Percentiles rank a stretch among this genome's conserved stretches.
These are phyloP conservation scores for Cystofilobasidium capitatum DNA, from an alignment of 768 basidiomycete genomes.

Conservation along the genomic window DNA sequence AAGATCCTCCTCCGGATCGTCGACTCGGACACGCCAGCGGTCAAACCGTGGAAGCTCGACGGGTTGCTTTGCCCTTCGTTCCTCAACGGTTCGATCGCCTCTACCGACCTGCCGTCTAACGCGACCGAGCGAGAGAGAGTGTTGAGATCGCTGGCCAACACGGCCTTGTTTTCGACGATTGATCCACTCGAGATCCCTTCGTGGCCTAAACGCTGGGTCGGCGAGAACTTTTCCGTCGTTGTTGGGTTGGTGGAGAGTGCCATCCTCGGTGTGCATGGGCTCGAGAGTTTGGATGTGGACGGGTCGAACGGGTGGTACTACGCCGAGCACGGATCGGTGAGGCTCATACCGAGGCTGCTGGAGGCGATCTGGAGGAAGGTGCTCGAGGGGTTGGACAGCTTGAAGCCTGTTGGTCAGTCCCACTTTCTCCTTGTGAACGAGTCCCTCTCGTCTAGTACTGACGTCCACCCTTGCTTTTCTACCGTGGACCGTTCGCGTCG, in stretches of 20 bases:
- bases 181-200: conserved; percentile 5
- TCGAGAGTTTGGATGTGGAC: background rate
- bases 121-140: conserved; percentile 12
- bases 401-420: conserved; percentile 12
- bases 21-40: background rate
- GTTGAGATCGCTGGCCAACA: conserved; percentile 1
- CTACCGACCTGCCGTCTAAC: conserved; percentile 8
- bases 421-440: background rate
- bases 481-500: background rate
- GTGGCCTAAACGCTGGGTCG: conserved; percentile 21
- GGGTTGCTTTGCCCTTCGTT: conserved; percentile 15
- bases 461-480: background rate
- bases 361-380: background rate
- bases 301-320: conserved; percentile 5
- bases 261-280: conserved; percentile 11
- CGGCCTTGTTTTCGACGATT: background rate
- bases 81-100: conserved; percentile 16
- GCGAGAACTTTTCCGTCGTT: background rate
- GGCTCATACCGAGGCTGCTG: background rate
- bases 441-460: background rate
- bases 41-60: conserved; percentile 12
- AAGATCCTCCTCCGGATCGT: conserved; percentile 6
- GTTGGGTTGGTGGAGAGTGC: conserved; percentile 12
- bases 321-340: background rate
- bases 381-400: conserved; percentile 1